Evolutionary conservation across 2,329 filamentous ascomycete species (phyloP), one percentile per base, ranked within the genome.

Genomic region (Sporothrix sp.): DNA sequence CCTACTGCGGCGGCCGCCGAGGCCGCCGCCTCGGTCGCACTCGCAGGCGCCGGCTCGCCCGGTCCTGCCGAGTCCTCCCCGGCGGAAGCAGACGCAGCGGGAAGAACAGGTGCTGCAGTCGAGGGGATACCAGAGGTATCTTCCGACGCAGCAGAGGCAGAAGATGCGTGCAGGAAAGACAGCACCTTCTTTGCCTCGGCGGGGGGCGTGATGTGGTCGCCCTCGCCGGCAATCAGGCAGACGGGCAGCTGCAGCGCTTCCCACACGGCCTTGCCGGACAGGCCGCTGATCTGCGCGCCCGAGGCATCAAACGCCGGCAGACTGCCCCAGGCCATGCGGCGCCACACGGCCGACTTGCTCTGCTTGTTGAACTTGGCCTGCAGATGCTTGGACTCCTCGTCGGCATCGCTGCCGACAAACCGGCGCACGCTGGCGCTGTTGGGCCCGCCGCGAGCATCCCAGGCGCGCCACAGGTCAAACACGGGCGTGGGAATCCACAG

Each of bases 321-420:
- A 46, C 75, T 73, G 0, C 89, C 87, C 64, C 75, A 81, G 1
- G 83, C 82, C 81, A 95, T 89, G 35, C 88, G 80, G 57, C 85
- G 79, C 76, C 87, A 95, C 0, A 93, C 86, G 0, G 84, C 75
- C 0, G 89, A 93, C 57, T 76, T 80, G 56, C 87, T 95, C 63
- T 95, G 88, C 53, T 77, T 75, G 63, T 97, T 97, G 68, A 83
- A 91, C 3, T 76, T 76, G 51, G 84, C 65, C 63, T 91, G 87
- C 32, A 88, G 71, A 51, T 74, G 72, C 60, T 79, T 81, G 1
- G 83, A 76, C 58, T 86, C 78, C 3, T 72, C 65, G 37, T 87
- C 83, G 1, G 84, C 81, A 32, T 75, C 73, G 1, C 71, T 63
- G 4, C 86, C 87, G 8, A 86, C 82, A 62, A 95, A 91, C 14